Evolutionary conservation across 768 basidiomycete genomes (phyloP), one percentile per base, ranked within the genome.

Genomic region (Crepidotus variabilis): DNA sequence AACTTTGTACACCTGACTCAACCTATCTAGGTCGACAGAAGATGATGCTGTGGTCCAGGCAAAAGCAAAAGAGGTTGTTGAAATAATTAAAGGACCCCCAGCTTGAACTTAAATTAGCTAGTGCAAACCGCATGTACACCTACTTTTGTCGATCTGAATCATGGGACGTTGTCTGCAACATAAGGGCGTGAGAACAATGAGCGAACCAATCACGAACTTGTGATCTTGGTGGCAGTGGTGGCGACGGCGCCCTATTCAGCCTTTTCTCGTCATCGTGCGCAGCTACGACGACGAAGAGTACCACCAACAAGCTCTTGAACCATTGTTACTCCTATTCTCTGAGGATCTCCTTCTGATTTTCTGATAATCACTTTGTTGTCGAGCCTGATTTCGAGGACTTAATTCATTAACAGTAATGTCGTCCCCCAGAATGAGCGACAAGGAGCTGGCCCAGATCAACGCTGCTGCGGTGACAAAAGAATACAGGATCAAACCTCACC

Each of bases 401-500:
- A 45, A 51, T 21, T 36, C 32, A 55, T 10, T 21, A n/a, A 14
- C 43, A 36, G 55, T 23, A 60, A 82, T 82, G 81, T 57, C 74
- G 49, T 70, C 83, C 70, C 78, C 87, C 65, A 82, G 87, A 59
- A 71, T 91, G 51, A 87, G 77, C 67, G 86, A 91, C 70, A 78
- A 71, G 61, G 89, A 92, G 68, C 71, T 92, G 65, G 87, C 89
- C 54, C 80, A 83, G 51, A 86, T 93, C 69, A 92, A 93, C 69
- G 90, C 90, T 51, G 90, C 92, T 50, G 93, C 93, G 33, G 93
- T 93, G 50, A 93, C 92, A 51, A 85, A 81, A 67, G 87, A 93
- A 74, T 94, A 91, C 75, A 86, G 83, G 63, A 91, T 94, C 60
- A 81, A 94, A 64, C 93, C 93, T 57, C 90, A 92, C 74, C 79